A percentile compares a stretch with the other conserved stretches of the same genome.
phyloP scores from a whole-genome alignment of 2,329 filamentous ascomycete species.

The Penicillium sp. region DNA sequence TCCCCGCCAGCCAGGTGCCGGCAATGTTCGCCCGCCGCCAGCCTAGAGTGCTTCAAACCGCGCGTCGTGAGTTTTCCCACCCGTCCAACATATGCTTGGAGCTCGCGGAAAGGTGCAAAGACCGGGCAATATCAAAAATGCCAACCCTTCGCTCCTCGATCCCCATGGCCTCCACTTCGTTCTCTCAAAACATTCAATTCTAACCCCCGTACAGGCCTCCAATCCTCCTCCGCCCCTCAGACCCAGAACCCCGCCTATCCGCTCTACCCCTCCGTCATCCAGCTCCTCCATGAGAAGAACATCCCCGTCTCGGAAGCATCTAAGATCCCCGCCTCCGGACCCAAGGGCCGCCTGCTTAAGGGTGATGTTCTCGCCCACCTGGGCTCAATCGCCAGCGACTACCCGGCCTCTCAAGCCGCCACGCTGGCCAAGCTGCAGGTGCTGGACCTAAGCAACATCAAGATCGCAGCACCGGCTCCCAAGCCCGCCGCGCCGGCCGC shows the following conservation, averaged over 20 bases:
- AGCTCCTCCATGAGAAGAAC: constrained; percentile 78
- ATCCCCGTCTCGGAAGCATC: constrained; percentile 74
- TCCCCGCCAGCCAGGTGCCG: constrained; percentile 37
- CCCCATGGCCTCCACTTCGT: background rate
- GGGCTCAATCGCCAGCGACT: constrained; percentile 73
- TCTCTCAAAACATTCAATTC: background rate
- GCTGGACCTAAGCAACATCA: constrained; percentile 94
- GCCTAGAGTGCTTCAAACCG: constrained; percentile 32
- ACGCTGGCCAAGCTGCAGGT: constrained; percentile 77
- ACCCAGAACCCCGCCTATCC: constrained; percentile 52
- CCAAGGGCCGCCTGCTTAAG: constrained; percentile 86
- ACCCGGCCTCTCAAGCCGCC: constrained; percentile 71
- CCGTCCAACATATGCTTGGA: constrained; percentile 1
- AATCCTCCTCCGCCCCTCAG: constrained; percentile 39
- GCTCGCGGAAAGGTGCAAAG: background rate
- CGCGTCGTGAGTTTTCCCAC: constrained; percentile 39
- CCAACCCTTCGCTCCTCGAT: background rate
- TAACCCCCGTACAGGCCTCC: constrained; percentile 34
- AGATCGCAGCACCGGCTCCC: constrained; percentile 62
- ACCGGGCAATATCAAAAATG: background rate
- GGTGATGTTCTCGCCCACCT: constrained; percentile 92
- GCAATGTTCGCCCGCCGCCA: constrained; percentile 41
- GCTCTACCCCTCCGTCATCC: constrained; percentile 75
- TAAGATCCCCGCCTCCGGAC: constrained; percentile 86
- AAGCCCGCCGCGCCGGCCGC: constrained; percentile 38